Conservation (phyloP, 2,329 filamentous ascomycete species). For the Cladosporium sp. region DNA sequence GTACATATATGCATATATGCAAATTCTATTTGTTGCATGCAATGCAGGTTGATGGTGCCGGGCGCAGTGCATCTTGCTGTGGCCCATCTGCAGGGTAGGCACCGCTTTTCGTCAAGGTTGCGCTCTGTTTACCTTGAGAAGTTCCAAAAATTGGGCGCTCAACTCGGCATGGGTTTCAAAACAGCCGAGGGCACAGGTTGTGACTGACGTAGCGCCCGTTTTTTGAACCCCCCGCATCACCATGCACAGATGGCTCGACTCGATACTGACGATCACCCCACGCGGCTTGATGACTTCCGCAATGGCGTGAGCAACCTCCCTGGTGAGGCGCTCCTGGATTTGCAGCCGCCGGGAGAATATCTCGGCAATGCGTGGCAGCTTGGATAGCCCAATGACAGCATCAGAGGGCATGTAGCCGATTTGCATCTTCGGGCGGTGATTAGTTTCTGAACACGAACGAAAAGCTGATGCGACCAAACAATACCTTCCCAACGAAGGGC, state of each 20-base stretch:
- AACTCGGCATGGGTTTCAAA: conserved; percentile 52
- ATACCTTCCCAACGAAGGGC: conserved; percentile 84
- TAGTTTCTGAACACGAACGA: neutral
- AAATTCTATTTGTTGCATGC: no score
- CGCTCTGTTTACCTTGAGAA: neutral
- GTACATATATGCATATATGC: no score
- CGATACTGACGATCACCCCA: conserved; percentile 91
- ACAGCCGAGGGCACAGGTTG: conserved; percentile 88
- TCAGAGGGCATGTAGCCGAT: conserved; percentile 89
- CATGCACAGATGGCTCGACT: conserved; percentile 91
- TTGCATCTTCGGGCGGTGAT: conserved; percentile 63
- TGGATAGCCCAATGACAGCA: conserved; percentile 85
- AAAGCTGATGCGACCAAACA: neutral
- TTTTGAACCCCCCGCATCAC: conserved; percentile 94
- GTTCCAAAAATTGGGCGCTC: neutral
- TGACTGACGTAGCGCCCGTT: conserved; percentile 75
- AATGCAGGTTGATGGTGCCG: no score
- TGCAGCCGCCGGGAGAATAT: conserved; percentile 88
- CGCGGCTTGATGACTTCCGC: conserved; percentile 84
- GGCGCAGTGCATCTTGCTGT: no score
- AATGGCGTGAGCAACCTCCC: conserved; percentile 84
- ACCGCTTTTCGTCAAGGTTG: neutral
- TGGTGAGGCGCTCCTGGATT: conserved; percentile 88
- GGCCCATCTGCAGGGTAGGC: neutral
- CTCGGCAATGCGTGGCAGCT: conserved; percentile 85